Conservation (phyloP, 2,329 filamentous ascomycete genomes). For the Chaetomium strumarium region DNA sequence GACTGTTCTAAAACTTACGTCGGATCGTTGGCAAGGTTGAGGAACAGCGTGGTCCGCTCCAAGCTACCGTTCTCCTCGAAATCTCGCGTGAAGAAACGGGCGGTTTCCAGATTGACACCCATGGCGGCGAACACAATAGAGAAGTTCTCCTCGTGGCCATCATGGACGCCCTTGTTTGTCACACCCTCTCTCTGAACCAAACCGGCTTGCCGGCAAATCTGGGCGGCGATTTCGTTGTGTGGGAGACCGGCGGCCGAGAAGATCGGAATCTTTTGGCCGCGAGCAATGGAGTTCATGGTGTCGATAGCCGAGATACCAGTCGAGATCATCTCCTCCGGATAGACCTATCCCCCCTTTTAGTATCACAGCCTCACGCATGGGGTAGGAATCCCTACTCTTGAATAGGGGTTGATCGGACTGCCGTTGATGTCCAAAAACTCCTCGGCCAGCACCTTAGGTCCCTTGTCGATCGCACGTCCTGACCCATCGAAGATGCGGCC, state of each 20-base stretch:
- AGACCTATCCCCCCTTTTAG: conserved; percentile 58
- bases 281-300: conserved; percentile 96
- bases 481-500: conserved; percentile 98
- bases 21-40: conserved; percentile 98
- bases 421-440: conserved; percentile 99
- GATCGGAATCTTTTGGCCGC: conserved; percentile 99
- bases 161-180: conserved; percentile 90
- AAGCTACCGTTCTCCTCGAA: conserved; percentile 99
- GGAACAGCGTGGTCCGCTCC: conserved; percentile 94
- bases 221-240: conserved; percentile 98
- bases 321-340: conserved; percentile 99
- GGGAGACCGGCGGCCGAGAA: conserved; percentile 98
- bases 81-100: conserved; percentile 95
- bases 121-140: conserved; percentile 99
- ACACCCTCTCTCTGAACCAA: conserved; percentile 73
- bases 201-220: conserved; percentile 96
- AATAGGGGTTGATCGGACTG: conserved; percentile 96
- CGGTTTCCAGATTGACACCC: conserved; percentile 99
- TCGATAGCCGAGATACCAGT: conserved; percentile 99
- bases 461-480: conserved; percentile 96
- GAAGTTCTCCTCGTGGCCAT: conserved; percentile 98
- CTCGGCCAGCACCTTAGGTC: conserved; percentile 94
- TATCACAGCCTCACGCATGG: background rate
- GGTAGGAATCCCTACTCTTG: conserved; percentile 58
- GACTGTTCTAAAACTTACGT: conserved; percentile 56